Conservation (phyloP, 1,284 basidiomycete species). For the Cerrena zonata region DNA sequence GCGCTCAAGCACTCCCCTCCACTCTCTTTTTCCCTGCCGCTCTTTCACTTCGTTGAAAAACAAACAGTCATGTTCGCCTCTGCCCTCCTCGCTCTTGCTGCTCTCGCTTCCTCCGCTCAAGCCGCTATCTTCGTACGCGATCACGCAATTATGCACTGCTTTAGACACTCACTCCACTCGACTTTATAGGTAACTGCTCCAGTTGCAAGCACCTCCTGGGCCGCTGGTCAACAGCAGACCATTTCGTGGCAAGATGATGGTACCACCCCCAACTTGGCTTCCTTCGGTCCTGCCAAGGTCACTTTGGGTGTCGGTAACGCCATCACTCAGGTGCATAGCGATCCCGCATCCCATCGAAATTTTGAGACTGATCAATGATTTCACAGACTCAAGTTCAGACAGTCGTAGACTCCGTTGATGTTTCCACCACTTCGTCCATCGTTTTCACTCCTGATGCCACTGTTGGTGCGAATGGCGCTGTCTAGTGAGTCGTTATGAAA, state of each 20-base stretch:
- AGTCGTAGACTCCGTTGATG: conserved; percentile 54
- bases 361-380: background rate
- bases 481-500: conserved; percentile 50
- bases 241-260: conserved; percentile 70
- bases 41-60: conserved; percentile 22
- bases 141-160: background rate
- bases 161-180: background rate
- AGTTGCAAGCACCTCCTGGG: conserved; percentile 43
- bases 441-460: conserved; percentile 54
- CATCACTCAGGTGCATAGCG: conserved; percentile 47
- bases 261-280: conserved; percentile 43
- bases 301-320: conserved; percentile 67
- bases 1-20: conserved; percentile 25
- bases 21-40: conserved; percentile 34
- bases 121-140: conserved; percentile 56
- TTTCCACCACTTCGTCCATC: conserved; percentile 47
- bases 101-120: conserved; percentile 47
- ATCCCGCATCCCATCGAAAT: background rate
- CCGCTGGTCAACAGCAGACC: conserved; percentile 54
- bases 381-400: conserved; percentile 60
- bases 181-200: conserved; percentile 54
- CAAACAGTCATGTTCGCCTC: conserved; percentile 45
- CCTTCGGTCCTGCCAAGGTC: conserved; percentile 58
- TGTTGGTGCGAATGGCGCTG: conserved; percentile 53
- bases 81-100: conserved; percentile 46